Conservation (phyloP, 768 basidiomycete species). For the Royoungia palumana region DNA sequence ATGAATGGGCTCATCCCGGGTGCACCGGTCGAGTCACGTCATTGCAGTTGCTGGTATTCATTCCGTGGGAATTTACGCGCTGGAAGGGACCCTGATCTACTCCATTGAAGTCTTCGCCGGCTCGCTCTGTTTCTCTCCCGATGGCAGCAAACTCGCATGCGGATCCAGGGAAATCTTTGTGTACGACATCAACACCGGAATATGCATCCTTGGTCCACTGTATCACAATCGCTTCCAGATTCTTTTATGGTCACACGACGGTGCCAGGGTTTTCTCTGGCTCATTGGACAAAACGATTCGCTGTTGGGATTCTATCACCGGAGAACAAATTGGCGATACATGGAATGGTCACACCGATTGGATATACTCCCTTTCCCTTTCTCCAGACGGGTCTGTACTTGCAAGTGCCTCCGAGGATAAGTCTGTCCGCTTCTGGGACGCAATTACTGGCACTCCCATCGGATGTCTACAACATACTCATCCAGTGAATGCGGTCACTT, state of each 20-base stretch:
- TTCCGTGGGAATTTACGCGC: not conserved
- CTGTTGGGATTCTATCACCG: constrained; percentile 3
- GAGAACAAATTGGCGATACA: not conserved
- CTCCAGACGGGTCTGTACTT: too few relatives aligned
- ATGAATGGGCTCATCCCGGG: not conserved
- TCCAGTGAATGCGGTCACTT: not conserved
- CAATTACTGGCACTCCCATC: not conserved
- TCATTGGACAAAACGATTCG: too few relatives aligned
- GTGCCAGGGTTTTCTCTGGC: too few relatives aligned
- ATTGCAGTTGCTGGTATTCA: not conserved
- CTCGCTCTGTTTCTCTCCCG: not conserved
- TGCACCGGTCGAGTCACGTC: not conserved
- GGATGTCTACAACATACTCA: not conserved
- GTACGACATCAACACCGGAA: not conserved
- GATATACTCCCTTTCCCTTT: too few relatives aligned
- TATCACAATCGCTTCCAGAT: too few relatives aligned
- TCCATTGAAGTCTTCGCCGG: not conserved
- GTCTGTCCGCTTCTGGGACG: constrained; percentile 2
- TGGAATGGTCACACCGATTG: too few relatives aligned
- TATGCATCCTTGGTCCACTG: not conserved
- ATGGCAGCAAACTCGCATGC: not conserved
- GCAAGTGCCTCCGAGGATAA: not conserved
- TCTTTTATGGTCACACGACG: too few relatives aligned
- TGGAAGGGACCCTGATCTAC: not conserved
- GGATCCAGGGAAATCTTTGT: not conserved